Evolutionary conservation across 2,329 filamentous ascomycete genomes (phyloP), one percentile per base, ranked within the genome.

Genomic region (Furcasterigmium furcatum): DNA sequence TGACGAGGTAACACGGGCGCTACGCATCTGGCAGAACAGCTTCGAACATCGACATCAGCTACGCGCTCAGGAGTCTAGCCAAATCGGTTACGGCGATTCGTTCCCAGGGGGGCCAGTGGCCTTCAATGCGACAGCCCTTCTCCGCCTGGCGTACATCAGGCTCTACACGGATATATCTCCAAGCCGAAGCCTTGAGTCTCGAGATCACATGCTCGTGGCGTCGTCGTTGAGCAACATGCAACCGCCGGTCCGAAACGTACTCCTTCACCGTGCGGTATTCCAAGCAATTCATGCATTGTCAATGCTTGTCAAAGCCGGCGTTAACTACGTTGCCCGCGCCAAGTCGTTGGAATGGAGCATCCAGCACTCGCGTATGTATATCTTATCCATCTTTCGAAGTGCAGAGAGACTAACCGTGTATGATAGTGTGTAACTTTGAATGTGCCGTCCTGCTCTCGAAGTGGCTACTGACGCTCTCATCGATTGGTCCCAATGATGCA

Each of bases 251-350:
- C 73, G 84, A 43, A 83, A 77, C 44, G 67, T 76, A 18, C 76
- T 79, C 25, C 71, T 87, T 20, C 81, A 79, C 27, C 71, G 82
- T 38, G 84, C 84, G 1, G 77, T 87, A 0, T 74, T 85, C 22
- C 84, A 88, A 55, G 80, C 82, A 2, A 79, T 84, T 22, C 84
- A 87, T 57, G 83, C 84, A 1, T 66, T 88, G 29, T 84, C 82
- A 4, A 82, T 86, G 68, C 67, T 84, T 20, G 79, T 85, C 47
- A 84, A 83, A 58, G 71, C 74, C 13, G 80, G 80, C 1, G 79
- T 84, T 18, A 81, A 80, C 53, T 83, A 81, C 52, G 77, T 83
- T 40, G 79, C 80, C 35, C 73, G 77, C 51, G 78, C 78, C 5
- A 82, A 82, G 60, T 79, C 77, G 2, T 66, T 77, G 1, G 76